A percentile compares a stretch with the other conserved stretches of the same genome.
These are phyloP conservation scores for Geosmithia morbida DNA, from an alignment of 2,329 filamentous ascomycete genomes.

Conservation along the genomic window DNA sequence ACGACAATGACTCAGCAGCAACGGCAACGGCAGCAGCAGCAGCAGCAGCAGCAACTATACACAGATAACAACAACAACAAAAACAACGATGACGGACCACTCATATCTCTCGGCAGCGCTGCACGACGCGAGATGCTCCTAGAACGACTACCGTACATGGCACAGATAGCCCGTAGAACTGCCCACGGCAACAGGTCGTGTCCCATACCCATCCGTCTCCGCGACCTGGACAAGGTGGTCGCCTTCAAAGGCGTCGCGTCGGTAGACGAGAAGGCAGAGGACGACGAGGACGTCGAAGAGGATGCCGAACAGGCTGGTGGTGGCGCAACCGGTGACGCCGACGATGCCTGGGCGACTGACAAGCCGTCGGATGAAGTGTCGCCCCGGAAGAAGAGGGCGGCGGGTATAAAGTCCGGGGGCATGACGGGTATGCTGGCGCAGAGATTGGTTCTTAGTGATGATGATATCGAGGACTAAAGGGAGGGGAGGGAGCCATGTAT, in stretches of 20 bases:
- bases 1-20: constrained; percentile 19
- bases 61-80: constrained; percentile 5
- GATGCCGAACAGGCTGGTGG: constrained; percentile 2
- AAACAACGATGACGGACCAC: constrained; percentile 10
- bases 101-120: constrained; percentile 47
- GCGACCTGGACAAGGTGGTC: constrained; percentile 54
- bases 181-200: constrained; percentile 17
- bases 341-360: constrained; percentile 47
- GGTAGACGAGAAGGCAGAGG: constrained; percentile 29
- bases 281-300: constrained; percentile 31
- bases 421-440: constrained; percentile 35
- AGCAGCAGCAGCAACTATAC: constrained; percentile 3
- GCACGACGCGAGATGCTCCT: constrained; percentile 63
- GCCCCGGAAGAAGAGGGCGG: constrained; percentile 27
- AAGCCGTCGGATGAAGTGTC: constrained; percentile 38
- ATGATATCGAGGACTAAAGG: constrained; percentile 67
- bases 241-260: constrained; percentile 45
- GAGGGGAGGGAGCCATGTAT: neutral
- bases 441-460: constrained; percentile 62
- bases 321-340: constrained; percentile 7
- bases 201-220: constrained; percentile 20
- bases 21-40: constrained; percentile 13
- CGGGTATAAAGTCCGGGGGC: constrained; percentile 20
- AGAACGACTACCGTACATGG: constrained; percentile 77
- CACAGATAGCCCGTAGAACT: constrained; percentile 40